Evolutionary conservation across 2,329 filamentous ascomycete genomes (phyloP).

Genomic region (Bipolaris bicolor): DNA sequence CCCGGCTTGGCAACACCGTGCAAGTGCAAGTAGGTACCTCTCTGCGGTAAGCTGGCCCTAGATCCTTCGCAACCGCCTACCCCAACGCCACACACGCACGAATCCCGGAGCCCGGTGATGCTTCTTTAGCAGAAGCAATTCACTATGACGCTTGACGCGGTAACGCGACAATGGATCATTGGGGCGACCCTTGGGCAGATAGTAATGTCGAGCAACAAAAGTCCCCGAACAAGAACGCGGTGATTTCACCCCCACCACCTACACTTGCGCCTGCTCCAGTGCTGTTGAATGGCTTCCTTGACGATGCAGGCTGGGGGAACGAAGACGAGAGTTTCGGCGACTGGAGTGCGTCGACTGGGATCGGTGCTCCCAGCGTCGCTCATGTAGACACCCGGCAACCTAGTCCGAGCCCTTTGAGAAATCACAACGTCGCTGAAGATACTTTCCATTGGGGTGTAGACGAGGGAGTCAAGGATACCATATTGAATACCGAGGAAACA

Average conservation of each 20-base stretch:
- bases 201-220: conserved; percentile 39
- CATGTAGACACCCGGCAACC: conserved; percentile 5
- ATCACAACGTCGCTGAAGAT: neutral
- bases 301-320: conserved; percentile 47
- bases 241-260: conserved; percentile 28
- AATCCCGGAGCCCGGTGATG: conserved; percentile 28
- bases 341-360: conserved; percentile 32
- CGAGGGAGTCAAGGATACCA: neutral
- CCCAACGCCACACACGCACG: neutral
- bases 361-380: conserved; percentile 5
- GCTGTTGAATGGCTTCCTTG: conserved; percentile 40
- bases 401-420: neutral
- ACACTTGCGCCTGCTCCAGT: conserved; percentile 23
- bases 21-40: neutral
- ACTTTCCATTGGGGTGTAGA: conserved; percentile 12
- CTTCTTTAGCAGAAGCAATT: conserved; percentile 36
- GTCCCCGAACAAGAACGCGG: conserved; percentile 31
- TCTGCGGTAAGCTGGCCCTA: conserved; percentile 16
- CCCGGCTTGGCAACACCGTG: conserved; percentile 22
- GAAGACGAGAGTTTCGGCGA: conserved; percentile 39
- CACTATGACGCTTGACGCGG: conserved; percentile 46
- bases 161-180: conserved; percentile 49
- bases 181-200: conserved; percentile 50
- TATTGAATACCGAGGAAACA: conserved; percentile 11
- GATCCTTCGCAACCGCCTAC: conserved; percentile 3